A percentile compares a stretch with the other conserved stretches of the same genome.
Evolutionary conservation across 2,329 filamentous ascomycete species (phyloP).

Genomic region (Ophiostoma sp.): DNA sequence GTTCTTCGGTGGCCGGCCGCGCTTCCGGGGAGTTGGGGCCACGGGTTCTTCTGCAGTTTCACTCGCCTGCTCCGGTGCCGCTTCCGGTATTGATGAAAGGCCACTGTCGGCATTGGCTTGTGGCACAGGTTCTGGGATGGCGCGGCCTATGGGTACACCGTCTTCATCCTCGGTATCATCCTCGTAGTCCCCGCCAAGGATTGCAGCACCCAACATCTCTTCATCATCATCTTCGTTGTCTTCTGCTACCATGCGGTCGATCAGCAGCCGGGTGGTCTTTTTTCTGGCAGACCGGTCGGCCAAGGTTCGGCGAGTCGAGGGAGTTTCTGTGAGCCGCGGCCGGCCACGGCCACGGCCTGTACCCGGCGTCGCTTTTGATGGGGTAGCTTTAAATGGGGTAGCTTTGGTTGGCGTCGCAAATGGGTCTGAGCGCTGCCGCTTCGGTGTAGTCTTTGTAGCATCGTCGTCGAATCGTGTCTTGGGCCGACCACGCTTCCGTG

Average conservation of each 20-base stretch:
- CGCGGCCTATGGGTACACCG: slow-evolving; percentile 38
- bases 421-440: slow-evolving; percentile 20
- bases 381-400: slow-evolving; percentile 34
- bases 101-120: slow-evolving; percentile 31
- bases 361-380: slow-evolving; percentile 35
- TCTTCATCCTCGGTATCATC: slow-evolving; percentile 26
- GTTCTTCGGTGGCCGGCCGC: slow-evolving; percentile 25
- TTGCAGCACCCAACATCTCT: slow-evolving; percentile 62
- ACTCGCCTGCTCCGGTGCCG: slow-evolving; percentile 20
- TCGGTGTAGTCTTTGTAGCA: slow-evolving; percentile 21
- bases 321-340: slow-evolving; percentile 42
- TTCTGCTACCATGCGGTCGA: slow-evolving; percentile 63
- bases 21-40: slow-evolving; percentile 44
- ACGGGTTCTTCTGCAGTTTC: slow-evolving; percentile 22
- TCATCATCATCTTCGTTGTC: slow-evolving; percentile 69
- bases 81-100: slow-evolving; percentile 19
- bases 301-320: slow-evolving; percentile 57
- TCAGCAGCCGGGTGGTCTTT: slow-evolving; percentile 73
- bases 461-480: slow-evolving; percentile 12
- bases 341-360: slow-evolving; percentile 25
- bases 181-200: slow-evolving; percentile 53
- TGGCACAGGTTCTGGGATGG: slow-evolving; percentile 46
- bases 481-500: slow-evolving; percentile 6
- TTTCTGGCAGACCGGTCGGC: slow-evolving; percentile 80
- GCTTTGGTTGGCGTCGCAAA: slow-evolving; percentile 34